A percentile compares a stretch with the other conserved stretches of the same genome.
phyloP scores from a whole-genome alignment of 164 flowering plant species.

The Saururus chinensis region DNA sequence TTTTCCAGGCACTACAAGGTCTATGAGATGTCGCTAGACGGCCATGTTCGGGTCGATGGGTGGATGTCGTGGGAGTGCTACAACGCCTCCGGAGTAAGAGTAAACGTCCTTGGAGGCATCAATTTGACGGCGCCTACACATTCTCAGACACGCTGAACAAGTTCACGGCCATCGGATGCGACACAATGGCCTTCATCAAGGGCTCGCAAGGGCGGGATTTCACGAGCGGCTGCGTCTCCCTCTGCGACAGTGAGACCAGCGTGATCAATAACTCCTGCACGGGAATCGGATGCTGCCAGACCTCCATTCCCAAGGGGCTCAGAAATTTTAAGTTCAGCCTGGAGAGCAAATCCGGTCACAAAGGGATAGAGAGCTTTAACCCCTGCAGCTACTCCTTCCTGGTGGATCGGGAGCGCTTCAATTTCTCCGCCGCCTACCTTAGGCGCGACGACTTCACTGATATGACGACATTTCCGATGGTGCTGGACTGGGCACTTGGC shows the following conservation, averaged over 20 bases:
- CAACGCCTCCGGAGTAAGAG: background rate
- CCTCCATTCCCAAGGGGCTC: background rate
- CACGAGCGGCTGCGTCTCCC: constrained; percentile 1
- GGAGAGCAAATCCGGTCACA: background rate
- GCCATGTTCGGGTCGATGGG: background rate
- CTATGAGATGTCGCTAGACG: background rate
- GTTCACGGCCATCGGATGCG: constrained; percentile 10
- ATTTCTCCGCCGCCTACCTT: background rate
- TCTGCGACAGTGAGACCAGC: background rate
- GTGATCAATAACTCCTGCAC: background rate
- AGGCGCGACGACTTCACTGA: background rate
- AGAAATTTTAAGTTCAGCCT: background rate
- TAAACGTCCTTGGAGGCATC: background rate
- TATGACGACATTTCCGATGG: constrained; percentile 1
- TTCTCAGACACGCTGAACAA: constrained; percentile 1
- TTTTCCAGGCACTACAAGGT: background rate
- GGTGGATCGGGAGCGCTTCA: constrained; percentile 1
- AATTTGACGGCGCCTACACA: background rate
- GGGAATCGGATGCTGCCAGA: constrained; percentile 8
- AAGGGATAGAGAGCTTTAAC: background rate
- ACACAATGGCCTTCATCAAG: background rate
- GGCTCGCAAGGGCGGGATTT: background rate
- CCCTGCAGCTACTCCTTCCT: constrained; percentile 6
- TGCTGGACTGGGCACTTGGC: constrained; percentile 42
- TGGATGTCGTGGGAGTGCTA: background rate